Conservation (phyloP, 2,329 filamentous ascomycete genomes). For the Hyphodiscus sp. region DNA sequence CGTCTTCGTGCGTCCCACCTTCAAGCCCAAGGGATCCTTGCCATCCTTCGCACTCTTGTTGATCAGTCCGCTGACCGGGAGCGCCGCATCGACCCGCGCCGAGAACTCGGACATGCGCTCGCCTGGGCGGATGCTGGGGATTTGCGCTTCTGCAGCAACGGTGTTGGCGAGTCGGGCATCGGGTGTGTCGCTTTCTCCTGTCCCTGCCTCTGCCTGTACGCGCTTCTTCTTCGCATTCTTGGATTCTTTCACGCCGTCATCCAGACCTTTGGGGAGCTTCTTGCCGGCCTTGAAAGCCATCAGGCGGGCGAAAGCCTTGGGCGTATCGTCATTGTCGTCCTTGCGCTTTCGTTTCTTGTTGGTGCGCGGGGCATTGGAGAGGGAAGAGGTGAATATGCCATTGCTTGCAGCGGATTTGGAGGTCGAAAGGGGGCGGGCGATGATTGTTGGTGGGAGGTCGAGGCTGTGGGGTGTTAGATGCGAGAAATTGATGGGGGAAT, state of each 20-base stretch:
- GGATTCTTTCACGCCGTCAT: conserved; percentile 53
- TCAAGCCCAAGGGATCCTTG: conserved; percentile 57
- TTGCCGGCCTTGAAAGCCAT: conserved; percentile 69
- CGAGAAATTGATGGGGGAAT: too few species aligned
- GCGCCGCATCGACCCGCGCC: conserved; percentile 73
- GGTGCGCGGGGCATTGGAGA: conserved; percentile 24
- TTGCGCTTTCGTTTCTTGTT: conserved; percentile 44
- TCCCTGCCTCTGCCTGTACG: conserved; percentile 12
- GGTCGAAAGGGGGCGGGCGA: conserved; percentile 53
- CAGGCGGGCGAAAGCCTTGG: conserved; percentile 77
- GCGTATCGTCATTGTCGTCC: conserved; percentile 65
- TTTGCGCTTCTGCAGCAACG: conserved; percentile 23
- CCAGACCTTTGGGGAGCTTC: conserved; percentile 55
- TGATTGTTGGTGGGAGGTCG: conserved; percentile 50
- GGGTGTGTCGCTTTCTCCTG: conserved; percentile 15
- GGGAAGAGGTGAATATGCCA: conserved; percentile 30
- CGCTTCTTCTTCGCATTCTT: conserved; percentile 28
- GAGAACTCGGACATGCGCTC: conserved; percentile 79
- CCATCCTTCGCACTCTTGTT: conserved; percentile 53
- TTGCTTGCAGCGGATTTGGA: conserved; percentile 38
- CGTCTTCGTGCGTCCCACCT: conserved; percentile 69
- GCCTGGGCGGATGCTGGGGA: conserved; percentile 71
- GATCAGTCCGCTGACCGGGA: conserved; percentile 68
- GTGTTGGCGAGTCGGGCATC: too few species aligned
- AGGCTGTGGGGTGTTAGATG: conserved; percentile 28